A percentile compares a stretch with the other conserved stretches of the same genome.
These are phyloP conservation scores for Trichosporon asahii DNA, from an alignment of 1,284 basidiomycete species.

Conservation along the genomic window DNA sequence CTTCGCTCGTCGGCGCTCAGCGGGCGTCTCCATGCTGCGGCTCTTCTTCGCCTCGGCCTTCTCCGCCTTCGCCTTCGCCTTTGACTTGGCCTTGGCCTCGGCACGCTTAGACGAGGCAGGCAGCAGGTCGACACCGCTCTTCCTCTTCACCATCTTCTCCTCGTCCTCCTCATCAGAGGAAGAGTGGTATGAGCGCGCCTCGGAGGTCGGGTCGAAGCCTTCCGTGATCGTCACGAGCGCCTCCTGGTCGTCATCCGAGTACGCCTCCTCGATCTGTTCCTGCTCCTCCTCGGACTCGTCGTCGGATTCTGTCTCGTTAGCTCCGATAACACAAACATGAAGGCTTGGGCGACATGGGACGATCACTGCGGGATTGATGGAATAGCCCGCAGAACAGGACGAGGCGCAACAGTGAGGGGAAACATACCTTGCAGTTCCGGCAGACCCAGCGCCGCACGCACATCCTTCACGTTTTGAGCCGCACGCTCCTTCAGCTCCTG, in stretches of 20 bases:
- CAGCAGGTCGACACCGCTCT: conserved; percentile 32
- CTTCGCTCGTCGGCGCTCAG: conserved; percentile 42
- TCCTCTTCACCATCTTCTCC: conserved; percentile 21
- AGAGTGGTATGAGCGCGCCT: background rate
- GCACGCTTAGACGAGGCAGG: conserved; percentile 43
- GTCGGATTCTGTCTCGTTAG: conserved; percentile 15
- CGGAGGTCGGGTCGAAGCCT: conserved; percentile 45
- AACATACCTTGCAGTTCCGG: conserved; percentile 28
- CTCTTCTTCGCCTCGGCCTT: conserved; percentile 25
- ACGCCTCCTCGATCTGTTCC: conserved; percentile 39
- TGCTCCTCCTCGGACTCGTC: conserved; percentile 22
- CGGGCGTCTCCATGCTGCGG: conserved; percentile 41
- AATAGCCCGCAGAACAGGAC: too few species aligned
- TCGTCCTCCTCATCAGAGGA: conserved; percentile 26
- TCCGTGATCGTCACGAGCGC: conserved; percentile 52
- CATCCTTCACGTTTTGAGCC: conserved; percentile 44
- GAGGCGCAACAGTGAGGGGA: background rate
- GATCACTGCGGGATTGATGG: too few species aligned
- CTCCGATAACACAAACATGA: background rate
- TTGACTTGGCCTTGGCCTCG: conserved; percentile 21
- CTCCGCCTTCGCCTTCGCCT: conserved; percentile 16
- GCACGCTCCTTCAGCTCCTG: conserved; percentile 45
- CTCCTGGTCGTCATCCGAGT: conserved; percentile 49
- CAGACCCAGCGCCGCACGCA: conserved; percentile 47
- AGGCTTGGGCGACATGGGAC: background rate